Conservation (phyloP, 371 early-diverging fungal species). For the Mortierella sp. region DNA sequence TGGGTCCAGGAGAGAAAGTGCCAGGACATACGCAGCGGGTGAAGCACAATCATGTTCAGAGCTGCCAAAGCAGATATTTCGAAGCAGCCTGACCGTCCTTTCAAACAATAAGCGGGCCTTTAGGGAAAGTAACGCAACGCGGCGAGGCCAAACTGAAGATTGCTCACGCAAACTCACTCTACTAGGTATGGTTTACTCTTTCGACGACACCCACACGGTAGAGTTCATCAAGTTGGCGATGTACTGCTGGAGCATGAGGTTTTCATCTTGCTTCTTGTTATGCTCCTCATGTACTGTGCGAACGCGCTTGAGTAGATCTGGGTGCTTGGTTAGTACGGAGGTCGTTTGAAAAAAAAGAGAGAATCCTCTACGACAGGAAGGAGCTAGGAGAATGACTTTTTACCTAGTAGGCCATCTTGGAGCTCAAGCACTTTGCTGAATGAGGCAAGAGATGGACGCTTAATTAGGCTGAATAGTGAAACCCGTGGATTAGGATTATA, state of each 20-base stretch:
- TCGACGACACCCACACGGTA: not conserved
- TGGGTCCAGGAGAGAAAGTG: no score
- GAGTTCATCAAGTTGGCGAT: conserved; percentile 54
- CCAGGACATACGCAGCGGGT: no score
- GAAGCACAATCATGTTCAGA: no score
- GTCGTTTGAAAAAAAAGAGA: not conserved
- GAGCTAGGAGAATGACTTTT: not conserved
- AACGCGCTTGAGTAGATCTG: conserved; percentile 48
- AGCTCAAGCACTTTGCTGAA: conserved; percentile 35
- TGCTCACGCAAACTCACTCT: no score
- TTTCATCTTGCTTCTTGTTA: conserved; percentile 51
- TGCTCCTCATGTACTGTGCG: conserved; percentile 47
- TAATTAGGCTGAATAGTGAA: not conserved
- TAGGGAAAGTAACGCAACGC: no score
- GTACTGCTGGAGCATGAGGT: conserved; percentile 47
- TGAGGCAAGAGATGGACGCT: not conserved
- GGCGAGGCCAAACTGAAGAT: no score
- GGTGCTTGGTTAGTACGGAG: no score
- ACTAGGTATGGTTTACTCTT: no score
- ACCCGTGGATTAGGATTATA: not conserved
- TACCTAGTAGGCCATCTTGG: conserved; percentile 52
- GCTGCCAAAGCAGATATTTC: no score
- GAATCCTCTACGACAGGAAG: not conserved
- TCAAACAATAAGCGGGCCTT: no score
- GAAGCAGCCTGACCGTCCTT: no score